phyloP scores from a whole-genome alignment of 2,329 filamentous ascomycete genomes.

The Phoma sp. region DNA sequence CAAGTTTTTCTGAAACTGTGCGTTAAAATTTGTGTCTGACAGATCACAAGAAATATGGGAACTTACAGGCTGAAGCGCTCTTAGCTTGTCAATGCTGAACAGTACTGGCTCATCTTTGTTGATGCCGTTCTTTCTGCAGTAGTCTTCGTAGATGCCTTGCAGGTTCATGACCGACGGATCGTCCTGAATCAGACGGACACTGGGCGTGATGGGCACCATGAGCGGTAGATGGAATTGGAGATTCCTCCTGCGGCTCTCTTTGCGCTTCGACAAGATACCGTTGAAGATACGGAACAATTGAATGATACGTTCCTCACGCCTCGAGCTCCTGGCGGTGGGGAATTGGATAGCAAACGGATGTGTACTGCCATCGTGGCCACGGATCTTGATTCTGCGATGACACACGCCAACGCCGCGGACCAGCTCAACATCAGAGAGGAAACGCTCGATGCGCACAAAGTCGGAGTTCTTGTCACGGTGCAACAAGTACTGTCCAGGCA shows the following conservation, averaged over 20 bases:
- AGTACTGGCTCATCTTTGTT: conserved; percentile 95
- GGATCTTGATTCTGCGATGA: conserved; percentile 91
- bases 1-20: conserved; percentile 62
- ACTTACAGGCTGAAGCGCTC: conserved; percentile 62
- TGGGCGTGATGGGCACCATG: conserved; percentile 93
- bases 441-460: conserved; percentile 95
- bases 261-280: conserved; percentile 86
- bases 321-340: conserved; percentile 88
- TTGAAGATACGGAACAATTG: conserved; percentile 99
- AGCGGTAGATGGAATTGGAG: conserved; percentile 94
- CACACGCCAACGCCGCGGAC: conserved; percentile 90
- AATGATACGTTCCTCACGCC: conserved; percentile 91
- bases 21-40: conserved; percentile 15
- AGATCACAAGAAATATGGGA: conserved; percentile 10
- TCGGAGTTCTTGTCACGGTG: conserved; percentile 99
- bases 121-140: conserved; percentile 84
- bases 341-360: conserved; percentile 97
- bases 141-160: conserved; percentile 95
- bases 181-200: conserved; percentile 94
- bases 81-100: conserved; percentile 93
- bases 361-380: conserved; percentile 95
- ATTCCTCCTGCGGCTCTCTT: conserved; percentile 92
- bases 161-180: conserved; percentile 93
- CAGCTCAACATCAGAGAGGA: conserved; percentile 92
- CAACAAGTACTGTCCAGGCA: conserved; percentile 94